These are phyloP conservation scores for Solanum pinnatisectum DNA, from an alignment of 257 asterid species.

Conservation along the genomic window DNA sequence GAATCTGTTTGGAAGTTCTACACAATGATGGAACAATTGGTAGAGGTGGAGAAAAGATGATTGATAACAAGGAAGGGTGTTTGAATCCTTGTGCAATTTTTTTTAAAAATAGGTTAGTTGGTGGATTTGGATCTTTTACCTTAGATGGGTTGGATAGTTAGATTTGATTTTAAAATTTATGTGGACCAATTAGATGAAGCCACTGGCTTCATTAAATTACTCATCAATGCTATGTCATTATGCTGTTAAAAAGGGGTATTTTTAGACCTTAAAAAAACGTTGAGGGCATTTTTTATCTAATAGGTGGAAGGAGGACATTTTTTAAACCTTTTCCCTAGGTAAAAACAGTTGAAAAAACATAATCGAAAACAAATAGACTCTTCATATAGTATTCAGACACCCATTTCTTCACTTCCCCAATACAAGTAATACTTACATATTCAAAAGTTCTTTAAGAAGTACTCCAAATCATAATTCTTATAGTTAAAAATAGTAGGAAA, in stretches of 20 bases:
- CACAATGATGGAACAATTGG: background rate
- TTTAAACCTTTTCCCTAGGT: background rate
- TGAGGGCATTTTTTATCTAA: background rate
- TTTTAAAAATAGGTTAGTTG: background rate
- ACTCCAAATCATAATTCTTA: background rate
- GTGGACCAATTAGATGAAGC: background rate
- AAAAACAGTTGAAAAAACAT: background rate
- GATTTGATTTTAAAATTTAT: background rate
- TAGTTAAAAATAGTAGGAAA: background rate
- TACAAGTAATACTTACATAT: background rate
- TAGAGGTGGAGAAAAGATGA: background rate
- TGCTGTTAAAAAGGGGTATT: background rate
- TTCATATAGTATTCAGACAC: background rate
- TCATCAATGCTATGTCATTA: background rate
- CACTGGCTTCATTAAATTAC: background rate
- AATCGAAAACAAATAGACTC: background rate
- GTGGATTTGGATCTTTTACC: background rate
- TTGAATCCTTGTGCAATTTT: background rate
- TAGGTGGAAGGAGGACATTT: background rate
- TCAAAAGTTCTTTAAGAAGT: background rate
- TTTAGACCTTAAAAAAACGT: background rate
- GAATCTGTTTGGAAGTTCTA: conserved; percentile 56
- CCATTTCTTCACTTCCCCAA: background rate
- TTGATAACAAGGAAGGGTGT: background rate
- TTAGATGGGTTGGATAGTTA: background rate